Percentiles rank a stretch among this genome's conserved stretches.
phyloP scores from a whole-genome alignment of 169 alveolate species.

The Plasmodium coatneyi region DNA sequence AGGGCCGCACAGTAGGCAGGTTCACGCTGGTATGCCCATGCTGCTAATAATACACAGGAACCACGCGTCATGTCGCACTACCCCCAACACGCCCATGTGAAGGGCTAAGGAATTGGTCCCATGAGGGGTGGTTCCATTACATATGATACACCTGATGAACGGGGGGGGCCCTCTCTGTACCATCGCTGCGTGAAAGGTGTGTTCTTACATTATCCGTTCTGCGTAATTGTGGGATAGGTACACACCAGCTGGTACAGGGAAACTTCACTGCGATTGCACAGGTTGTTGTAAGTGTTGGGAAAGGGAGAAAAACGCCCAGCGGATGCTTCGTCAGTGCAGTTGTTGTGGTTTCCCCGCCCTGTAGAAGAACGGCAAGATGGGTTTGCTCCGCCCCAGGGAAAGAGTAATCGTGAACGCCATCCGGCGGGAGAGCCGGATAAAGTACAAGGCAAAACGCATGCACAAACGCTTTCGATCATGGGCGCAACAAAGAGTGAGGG shows the following conservation, averaged over 20 bases:
- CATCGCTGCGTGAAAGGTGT: not conserved
- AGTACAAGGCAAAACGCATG: conserved; percentile 84
- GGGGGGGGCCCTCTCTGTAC: not conserved
- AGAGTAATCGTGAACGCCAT: conserved; percentile 82
- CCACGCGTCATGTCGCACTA: not conserved
- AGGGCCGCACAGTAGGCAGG: not conserved
- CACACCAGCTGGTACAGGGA: too few relatives aligned
- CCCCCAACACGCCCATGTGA: not conserved
- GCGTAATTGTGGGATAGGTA: too few relatives aligned
- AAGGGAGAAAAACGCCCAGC: not conserved
- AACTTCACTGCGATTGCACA: not conserved
- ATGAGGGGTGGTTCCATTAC: not conserved
- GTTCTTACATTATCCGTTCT: too few relatives aligned
- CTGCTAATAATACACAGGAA: not conserved
- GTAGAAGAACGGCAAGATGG: conserved; percentile 74
- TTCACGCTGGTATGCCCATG: not conserved
- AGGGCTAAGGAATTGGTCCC: not conserved
- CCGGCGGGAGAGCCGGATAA: conserved; percentile 83
- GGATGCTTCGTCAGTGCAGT: not conserved
- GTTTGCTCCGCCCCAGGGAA: conserved; percentile 85
- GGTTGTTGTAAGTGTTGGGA: not conserved
- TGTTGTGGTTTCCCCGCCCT: not conserved
- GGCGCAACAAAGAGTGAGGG: conserved; percentile 90
- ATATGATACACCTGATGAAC: not conserved
- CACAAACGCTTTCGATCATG: conserved; percentile 90